phyloP scores from a whole-genome alignment of 2,329 filamentous ascomycete genomes.

The Epicoccum nigrum region DNA sequence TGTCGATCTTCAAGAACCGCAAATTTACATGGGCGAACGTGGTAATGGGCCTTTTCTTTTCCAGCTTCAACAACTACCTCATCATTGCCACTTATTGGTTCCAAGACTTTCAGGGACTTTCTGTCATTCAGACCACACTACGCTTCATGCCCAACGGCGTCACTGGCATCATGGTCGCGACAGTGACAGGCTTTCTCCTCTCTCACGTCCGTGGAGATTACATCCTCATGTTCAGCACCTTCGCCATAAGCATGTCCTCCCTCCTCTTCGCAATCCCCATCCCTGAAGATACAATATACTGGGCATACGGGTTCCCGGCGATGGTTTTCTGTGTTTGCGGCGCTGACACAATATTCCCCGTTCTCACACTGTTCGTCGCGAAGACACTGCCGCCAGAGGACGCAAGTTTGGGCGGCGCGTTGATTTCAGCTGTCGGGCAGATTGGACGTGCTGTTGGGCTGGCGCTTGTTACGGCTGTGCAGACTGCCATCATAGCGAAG shows the following conservation, averaged over 20 bases:
- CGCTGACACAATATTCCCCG: slow-evolving; percentile 70
- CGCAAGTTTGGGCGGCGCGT: slow-evolving; percentile 70
- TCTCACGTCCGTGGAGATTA: slow-evolving; percentile 63
- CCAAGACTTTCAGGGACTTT: slow-evolving; percentile 69
- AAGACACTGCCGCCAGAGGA: slow-evolving; percentile 67
- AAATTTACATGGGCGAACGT: slow-evolving; percentile 68
- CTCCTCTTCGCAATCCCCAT: slow-evolving; percentile 71
- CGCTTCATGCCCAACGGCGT: slow-evolving; percentile 72
- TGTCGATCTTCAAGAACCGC: slow-evolving; percentile 66
- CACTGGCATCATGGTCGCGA: slow-evolving; percentile 63
- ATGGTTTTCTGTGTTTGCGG: slow-evolving; percentile 71
- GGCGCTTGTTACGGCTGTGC: slow-evolving; percentile 68
- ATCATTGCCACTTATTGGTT: slow-evolving; percentile 73
- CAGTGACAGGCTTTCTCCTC: slow-evolving; percentile 52
- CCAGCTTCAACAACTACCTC: slow-evolving; percentile 70
- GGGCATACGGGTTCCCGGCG: slow-evolving; percentile 69
- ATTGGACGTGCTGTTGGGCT: slow-evolving; percentile 70
- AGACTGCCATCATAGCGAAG: slow-evolving; percentile 60
- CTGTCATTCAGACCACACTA: slow-evolving; percentile 69
- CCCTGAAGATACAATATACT: slow-evolving; percentile 65
- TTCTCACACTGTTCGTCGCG: slow-evolving; percentile 69
- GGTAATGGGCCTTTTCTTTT: slow-evolving; percentile 71
- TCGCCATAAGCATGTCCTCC: slow-evolving; percentile 61
- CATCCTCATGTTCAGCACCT: slow-evolving; percentile 64
- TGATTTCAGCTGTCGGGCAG: slow-evolving; percentile 71